Conservation (phyloP, 2,329 filamentous ascomycete genomes). For the Fusarium avenaceum region DNA sequence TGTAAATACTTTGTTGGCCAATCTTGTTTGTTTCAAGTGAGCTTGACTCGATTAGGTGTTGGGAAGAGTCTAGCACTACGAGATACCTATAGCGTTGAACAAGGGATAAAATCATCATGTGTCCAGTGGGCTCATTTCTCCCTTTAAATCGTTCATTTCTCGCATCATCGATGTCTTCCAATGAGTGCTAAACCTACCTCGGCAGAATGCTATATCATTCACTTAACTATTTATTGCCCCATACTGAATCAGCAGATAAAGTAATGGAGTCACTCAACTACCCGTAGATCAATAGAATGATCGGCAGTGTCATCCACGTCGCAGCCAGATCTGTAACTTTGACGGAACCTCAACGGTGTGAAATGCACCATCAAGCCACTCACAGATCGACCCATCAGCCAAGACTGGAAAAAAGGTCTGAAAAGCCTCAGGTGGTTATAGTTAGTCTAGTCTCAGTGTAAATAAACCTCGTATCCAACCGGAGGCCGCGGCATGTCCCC, state of each 20-base stretch:
- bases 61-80: background rate
- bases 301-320: slow-evolving; percentile 30
- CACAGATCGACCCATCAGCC: background rate
- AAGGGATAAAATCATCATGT: background rate
- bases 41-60: background rate
- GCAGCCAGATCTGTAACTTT: slow-evolving; percentile 23
- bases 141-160: background rate
- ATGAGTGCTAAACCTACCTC: background rate
- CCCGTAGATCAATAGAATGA: slow-evolving; percentile 13
- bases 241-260: slow-evolving; percentile 5
- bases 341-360: slow-evolving; percentile 7
- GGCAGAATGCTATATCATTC: background rate
- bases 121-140: background rate
- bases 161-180: background rate
- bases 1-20: background rate
- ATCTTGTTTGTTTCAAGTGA: background rate
- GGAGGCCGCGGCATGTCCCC: slow-evolving; percentile 36
- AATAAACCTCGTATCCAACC: slow-evolving; percentile 37
- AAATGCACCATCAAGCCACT: background rate
- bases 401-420: background rate
- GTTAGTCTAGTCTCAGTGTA: slow-evolving; percentile 19
- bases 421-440: slow-evolving; percentile 21
- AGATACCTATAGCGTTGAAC: too few relatives aligned
- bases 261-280: slow-evolving; percentile 8
- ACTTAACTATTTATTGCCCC: background rate